phyloP scores from a whole-genome alignment of 192 early-diverging fungal species.

The Geranomyces michiganensis region DNA sequence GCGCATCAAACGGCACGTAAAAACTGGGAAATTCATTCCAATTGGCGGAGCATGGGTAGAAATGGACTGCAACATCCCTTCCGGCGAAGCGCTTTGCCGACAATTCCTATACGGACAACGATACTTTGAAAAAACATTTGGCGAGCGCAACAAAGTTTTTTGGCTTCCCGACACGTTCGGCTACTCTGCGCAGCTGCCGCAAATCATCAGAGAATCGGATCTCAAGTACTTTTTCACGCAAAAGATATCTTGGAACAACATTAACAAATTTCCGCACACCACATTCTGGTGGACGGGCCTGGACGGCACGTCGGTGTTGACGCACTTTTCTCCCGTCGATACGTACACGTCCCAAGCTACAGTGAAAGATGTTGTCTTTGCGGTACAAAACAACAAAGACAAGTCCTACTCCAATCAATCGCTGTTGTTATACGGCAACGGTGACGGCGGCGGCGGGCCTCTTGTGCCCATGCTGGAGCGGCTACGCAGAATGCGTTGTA shows the following conservation, averaged over 20 bases:
- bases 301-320: constrained; percentile 81
- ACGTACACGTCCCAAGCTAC: constrained; percentile 74
- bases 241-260: constrained; percentile 99
- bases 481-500: constrained; percentile 68
- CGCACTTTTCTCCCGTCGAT: constrained; percentile 90
- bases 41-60: constrained; percentile 98
- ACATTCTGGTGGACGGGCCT: constrained; percentile 94
- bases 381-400: constrained; percentile 86
- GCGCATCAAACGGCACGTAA: constrained; percentile 70
- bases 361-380: constrained; percentile 54
- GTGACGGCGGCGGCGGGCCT: constrained; percentile 96
- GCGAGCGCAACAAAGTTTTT: constrained; percentile 63
- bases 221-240: constrained; percentile 97
- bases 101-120: constrained; percentile 94
- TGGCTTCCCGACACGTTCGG: constrained; percentile 97
- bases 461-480: constrained; percentile 82
- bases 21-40: constrained; percentile 82
- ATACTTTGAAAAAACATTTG: constrained; percentile 74
- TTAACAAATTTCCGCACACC: constrained; percentile 98
- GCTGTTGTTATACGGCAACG: constrained; percentile 91
- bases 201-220: constrained; percentile 74
- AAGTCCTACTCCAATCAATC: constrained; percentile 81
- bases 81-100: constrained; percentile 89
- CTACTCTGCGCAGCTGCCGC: constrained; percentile 82
- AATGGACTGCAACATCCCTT: constrained; percentile 98